A percentile compares a stretch with the other conserved stretches of the same genome.
These are phyloP conservation scores for Kandelia obovata DNA, from an alignment of 345 rosid species.

Conservation along the genomic window DNA sequence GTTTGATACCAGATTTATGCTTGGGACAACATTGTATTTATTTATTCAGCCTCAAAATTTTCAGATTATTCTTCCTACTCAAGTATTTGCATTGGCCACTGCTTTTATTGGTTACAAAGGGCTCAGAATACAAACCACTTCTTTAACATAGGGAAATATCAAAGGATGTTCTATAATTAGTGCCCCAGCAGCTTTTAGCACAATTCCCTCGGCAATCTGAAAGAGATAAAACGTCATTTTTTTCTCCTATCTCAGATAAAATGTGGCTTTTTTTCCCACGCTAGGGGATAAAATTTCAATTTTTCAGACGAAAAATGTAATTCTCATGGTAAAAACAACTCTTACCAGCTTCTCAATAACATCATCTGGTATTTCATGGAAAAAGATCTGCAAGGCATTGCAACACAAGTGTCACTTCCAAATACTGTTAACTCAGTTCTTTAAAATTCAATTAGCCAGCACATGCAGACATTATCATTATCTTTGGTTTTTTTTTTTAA, in stretches of 20 bases:
- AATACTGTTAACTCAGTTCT: not conserved
- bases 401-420: constrained; percentile 4
- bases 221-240: constrained; percentile 1
- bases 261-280: not conserved
- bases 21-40: not conserved
- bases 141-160: constrained; percentile 56
- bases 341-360: constrained; percentile 76
- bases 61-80: not conserved
- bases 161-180: constrained; percentile 75
- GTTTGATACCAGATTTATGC: not conserved
- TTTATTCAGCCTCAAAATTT: constrained; percentile 1
- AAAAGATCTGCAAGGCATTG: constrained; percentile 59
- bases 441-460: not conserved
- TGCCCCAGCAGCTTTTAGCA: constrained; percentile 77
- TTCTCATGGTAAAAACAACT: not conserved
- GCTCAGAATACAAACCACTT: constrained; percentile 62
- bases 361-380: constrained; percentile 79
- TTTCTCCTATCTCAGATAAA: too few relatives aligned
- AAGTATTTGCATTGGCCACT: constrained; percentile 1
- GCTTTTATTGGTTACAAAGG: not conserved
- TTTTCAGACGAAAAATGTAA: not conserved
- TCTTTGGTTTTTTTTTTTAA: too few relatives aligned
- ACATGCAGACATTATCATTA: not conserved
- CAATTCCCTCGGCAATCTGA: constrained; percentile 73
- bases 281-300: not conserved